phyloP scores from a whole-genome alignment of 2,329 filamentous ascomycete genomes.

The Trichocomaceae sp. region DNA sequence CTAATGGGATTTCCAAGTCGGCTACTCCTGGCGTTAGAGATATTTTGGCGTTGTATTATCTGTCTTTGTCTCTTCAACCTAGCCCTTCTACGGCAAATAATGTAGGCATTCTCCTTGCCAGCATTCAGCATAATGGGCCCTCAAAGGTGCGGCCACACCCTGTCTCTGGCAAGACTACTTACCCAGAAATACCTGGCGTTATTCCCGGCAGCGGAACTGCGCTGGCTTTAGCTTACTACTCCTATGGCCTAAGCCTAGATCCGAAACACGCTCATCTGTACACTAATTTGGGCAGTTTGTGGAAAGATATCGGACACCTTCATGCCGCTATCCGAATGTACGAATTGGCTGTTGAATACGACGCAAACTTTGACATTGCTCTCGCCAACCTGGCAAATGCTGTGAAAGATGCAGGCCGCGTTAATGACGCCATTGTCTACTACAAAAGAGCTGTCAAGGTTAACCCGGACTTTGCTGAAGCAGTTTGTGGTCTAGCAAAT shows the following conservation, averaged over 20 bases:
- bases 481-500: slow-evolving; percentile 90
- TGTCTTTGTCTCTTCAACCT: slow-evolving; percentile 87
- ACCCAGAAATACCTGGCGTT: slow-evolving; percentile 63
- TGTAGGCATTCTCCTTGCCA: slow-evolving; percentile 91
- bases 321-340: slow-evolving; percentile 95
- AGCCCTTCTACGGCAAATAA: slow-evolving; percentile 98
- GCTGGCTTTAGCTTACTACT: slow-evolving; percentile 86
- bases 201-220: slow-evolving; percentile 78
- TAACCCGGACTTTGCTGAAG: slow-evolving; percentile 95
- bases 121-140: slow-evolving; percentile 66
- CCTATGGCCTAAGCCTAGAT: slow-evolving; percentile 84
- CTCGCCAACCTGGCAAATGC: slow-evolving; percentile 94
- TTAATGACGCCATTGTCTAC: slow-evolving; percentile 85
- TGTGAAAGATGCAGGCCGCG: slow-evolving; percentile 90
- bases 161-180: slow-evolving; percentile 31
- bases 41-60: slow-evolving; percentile 88
- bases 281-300: slow-evolving; percentile 87
- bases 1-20: slow-evolving; percentile 46
- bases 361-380: slow-evolving; percentile 93
- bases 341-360: slow-evolving; percentile 84
- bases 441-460: slow-evolving; percentile 83
- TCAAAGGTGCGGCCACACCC: slow-evolving; percentile 31
- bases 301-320: slow-evolving; percentile 94
- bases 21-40: slow-evolving; percentile 75
- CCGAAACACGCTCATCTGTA: slow-evolving; percentile 89